A percentile compares a stretch with the other conserved stretches of the same genome.
phyloP scores from a whole-genome alignment of 2,329 filamentous ascomycete species.

The Clonostachys byssicola region DNA sequence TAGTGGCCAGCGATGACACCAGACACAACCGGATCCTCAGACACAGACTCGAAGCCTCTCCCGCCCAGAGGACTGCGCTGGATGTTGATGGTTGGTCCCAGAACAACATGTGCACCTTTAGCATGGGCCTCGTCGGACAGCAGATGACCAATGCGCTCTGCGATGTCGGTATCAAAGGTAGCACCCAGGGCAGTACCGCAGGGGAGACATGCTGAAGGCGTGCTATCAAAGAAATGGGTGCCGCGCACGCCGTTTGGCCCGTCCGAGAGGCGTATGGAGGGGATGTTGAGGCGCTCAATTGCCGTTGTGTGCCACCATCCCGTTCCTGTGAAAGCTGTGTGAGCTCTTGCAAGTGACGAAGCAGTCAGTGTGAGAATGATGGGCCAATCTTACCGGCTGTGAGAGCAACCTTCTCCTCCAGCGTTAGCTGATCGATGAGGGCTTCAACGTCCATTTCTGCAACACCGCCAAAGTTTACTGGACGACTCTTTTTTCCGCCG shows the following conservation, averaged over 20 bases:
- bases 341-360: background rate
- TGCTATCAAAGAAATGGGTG: constrained; percentile 16
- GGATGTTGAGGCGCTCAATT: constrained; percentile 6
- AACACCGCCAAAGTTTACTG: background rate
- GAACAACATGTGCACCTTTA: constrained; percentile 70
- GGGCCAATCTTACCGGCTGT: background rate
- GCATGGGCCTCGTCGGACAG: constrained; percentile 46
- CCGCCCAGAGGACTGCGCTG: constrained; percentile 81
- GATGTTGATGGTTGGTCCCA: constrained; percentile 60
- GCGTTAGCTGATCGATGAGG: constrained; percentile 1
- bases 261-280: constrained; percentile 40
- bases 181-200: constrained; percentile 39
- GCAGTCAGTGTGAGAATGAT: no score
- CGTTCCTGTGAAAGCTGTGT: constrained; percentile 3
- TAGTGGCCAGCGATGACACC: constrained; percentile 70
- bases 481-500: no score
- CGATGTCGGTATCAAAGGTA: constrained; percentile 57
- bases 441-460: background rate
- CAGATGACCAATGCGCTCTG: constrained; percentile 51
- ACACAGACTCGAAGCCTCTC: constrained; percentile 84
- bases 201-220: constrained; percentile 16
- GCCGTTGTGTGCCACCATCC: constrained; percentile 11
- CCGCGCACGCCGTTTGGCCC: constrained; percentile 1
- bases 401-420: constrained; percentile 2
- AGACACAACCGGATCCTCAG: constrained; percentile 74